Evolutionary conservation across 306 rosid species (phyloP).

Genomic region (Cucumis hystrix): DNA sequence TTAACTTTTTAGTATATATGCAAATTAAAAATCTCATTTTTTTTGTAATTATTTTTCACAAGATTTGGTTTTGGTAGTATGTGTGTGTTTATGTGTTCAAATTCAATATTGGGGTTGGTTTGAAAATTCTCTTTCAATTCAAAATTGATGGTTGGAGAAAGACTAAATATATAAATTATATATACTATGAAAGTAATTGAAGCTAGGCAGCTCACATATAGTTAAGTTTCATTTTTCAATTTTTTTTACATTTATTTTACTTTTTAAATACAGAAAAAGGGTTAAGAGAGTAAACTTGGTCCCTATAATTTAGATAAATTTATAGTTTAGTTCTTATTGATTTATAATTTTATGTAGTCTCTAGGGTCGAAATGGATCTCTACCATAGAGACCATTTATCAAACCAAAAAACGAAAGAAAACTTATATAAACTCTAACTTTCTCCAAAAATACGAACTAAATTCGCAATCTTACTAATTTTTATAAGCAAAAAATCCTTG

Average conservation of each 20-base stretch:
- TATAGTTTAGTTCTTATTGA: too few relatives aligned
- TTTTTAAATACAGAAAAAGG: not conserved
- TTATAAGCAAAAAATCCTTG: too few relatives aligned
- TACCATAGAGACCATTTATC: too few relatives aligned
- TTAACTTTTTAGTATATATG: not conserved
- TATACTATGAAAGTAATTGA: not conserved
- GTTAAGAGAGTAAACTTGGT: too few relatives aligned
- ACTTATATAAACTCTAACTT: too few relatives aligned
- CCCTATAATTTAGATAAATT: too few relatives aligned
- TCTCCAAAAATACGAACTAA: too few relatives aligned
- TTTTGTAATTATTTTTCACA: constrained; percentile 10
- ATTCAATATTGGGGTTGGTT: not conserved
- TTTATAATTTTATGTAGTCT: too few relatives aligned
- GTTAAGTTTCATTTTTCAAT: not conserved
- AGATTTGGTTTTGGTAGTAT: not conserved
- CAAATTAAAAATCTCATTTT: not conserved
- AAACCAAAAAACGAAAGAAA: too few relatives aligned
- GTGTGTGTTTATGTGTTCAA: not conserved
- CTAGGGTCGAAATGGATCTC: too few relatives aligned
- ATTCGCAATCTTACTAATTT: too few relatives aligned
- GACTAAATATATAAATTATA: not conserved
- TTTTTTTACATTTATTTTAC: not conserved
- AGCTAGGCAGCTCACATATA: not conserved
- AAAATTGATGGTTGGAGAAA: not conserved
- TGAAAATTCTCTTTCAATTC: not conserved